phyloP scores from a whole-genome alignment of 2,329 filamentous ascomycete species.

The Apiospora saccharicola region DNA sequence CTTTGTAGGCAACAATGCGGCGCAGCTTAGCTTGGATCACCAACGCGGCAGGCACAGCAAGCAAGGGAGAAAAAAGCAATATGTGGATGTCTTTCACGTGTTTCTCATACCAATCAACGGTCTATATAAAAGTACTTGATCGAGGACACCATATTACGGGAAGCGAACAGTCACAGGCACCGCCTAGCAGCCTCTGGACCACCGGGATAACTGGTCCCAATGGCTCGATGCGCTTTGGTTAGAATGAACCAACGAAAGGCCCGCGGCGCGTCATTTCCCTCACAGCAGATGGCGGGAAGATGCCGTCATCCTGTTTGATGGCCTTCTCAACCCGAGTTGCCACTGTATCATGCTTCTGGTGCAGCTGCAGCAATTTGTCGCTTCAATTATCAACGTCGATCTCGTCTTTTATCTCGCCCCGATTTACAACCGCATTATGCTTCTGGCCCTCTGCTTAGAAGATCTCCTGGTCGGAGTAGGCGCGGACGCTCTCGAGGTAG shows the following conservation, averaged over 20 bases:
- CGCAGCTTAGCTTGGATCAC: background rate
- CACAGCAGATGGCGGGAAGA: too few relatives aligned
- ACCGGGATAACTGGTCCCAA: background rate
- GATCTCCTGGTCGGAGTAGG: constrained; percentile 53
- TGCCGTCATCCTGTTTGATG: background rate
- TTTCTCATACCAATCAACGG: background rate
- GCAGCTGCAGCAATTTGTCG: background rate
- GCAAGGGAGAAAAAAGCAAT: background rate
- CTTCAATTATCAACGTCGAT: background rate
- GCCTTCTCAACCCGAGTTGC: background rate
- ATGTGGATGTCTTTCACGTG: background rate
- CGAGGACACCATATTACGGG: background rate
- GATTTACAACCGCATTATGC: background rate
- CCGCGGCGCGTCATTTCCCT: background rate
- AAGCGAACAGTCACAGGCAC: background rate
- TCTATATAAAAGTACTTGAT: background rate
- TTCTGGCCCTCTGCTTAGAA: constrained; percentile 39
- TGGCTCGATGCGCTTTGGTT: background rate
- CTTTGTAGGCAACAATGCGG: background rate
- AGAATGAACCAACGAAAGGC: background rate
- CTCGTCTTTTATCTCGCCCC: too few relatives aligned
- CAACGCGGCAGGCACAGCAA: background rate
- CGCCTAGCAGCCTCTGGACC: background rate
- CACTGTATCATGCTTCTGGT: background rate
- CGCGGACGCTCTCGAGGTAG: constrained; percentile 53